Evolutionary conservation across 139 green algal genomes (phyloP).

Genomic region (Microglena sp.): DNA sequence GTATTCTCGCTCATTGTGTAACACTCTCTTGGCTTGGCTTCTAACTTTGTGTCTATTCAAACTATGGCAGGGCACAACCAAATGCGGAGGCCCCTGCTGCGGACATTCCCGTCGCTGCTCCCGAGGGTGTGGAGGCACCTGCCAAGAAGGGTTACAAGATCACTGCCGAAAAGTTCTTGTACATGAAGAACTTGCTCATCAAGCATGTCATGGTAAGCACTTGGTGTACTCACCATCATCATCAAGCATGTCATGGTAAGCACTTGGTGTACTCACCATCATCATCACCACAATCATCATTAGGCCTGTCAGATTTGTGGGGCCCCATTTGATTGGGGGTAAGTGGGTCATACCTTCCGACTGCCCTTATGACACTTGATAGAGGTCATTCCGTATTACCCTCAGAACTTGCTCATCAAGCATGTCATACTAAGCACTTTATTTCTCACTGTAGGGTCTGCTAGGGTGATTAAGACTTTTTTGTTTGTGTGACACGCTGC

Average conservation of each 20-base stretch:
- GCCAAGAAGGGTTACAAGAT: conserved; percentile 44
- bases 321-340: not conserved
- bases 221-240: not conserved
- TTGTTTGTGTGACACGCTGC: conserved; percentile 29
- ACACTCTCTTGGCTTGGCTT: not conserved
- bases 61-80: not conserved
- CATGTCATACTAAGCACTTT: not conserved
- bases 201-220: not conserved
- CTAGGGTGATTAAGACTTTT: too few species aligned
- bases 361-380: not conserved
- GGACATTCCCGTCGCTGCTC: not conserved
- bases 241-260: not conserved
- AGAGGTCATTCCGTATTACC: not conserved
- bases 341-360: not conserved
- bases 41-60: not conserved
- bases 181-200: conserved; percentile 55
- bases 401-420: conserved; percentile 37
- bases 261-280: conserved; percentile 2
- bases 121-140: not conserved
- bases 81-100: not conserved
- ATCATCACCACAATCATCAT: not conserved
- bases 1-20: not conserved
- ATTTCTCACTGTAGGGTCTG: not conserved
- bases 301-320: not conserved
- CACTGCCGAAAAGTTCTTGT: conserved; percentile 59